Evolutionary conservation across 768 basidiomycete genomes (phyloP), one percentile per base, ranked within the genome.

Genomic region (Gymnopilus junonius): DNA sequence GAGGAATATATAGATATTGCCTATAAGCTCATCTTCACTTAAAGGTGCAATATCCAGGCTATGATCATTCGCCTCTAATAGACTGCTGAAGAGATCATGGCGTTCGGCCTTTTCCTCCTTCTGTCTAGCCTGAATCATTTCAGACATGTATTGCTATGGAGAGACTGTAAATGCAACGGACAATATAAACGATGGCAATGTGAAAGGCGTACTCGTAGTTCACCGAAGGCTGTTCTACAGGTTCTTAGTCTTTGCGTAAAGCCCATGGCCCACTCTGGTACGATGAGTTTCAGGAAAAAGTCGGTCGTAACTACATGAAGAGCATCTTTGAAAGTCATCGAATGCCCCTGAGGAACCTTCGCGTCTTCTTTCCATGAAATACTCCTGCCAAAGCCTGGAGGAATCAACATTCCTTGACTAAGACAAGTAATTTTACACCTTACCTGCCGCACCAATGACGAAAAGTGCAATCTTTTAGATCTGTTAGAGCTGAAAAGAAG

Each of bases 361-460:
- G 64, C 68, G 11, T 77, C 75, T 40, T 84, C 82, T 34, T 73
- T 74, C 85, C 83, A 87, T 4, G 80, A 79, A 43, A 86, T 78
- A 45, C 70, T 72, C 34, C 79, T 78, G 2, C 87, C 86, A 66
- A 87, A 88, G 5, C 85, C 82, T 84, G n/a, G 12, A 58, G 20
- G 27, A 35, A 57, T 35, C n/a, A 23, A 20, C 8, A 1, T 23
- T 8, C 23, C 11, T 12, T 31, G 14, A 29, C 27, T 10, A 10
- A 20, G 8, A 31, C 4, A 20, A 12, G 15, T 29, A 35, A 40
- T n/a, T 17, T 40, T 32, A 15, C 4, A 35, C 12, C 27, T 45
- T 63, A 82, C 83, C 86, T 63, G 87, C 86, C 2, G 78, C 79
- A 29, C 85, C 79, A 58, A 88, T 85, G 32, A 86, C 80, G 55